A percentile compares a stretch with the other conserved stretches of the same genome.
These are phyloP conservation scores for Nemophila menziesii DNA, from an alignment of 257 asterid species.

Conservation along the genomic window DNA sequence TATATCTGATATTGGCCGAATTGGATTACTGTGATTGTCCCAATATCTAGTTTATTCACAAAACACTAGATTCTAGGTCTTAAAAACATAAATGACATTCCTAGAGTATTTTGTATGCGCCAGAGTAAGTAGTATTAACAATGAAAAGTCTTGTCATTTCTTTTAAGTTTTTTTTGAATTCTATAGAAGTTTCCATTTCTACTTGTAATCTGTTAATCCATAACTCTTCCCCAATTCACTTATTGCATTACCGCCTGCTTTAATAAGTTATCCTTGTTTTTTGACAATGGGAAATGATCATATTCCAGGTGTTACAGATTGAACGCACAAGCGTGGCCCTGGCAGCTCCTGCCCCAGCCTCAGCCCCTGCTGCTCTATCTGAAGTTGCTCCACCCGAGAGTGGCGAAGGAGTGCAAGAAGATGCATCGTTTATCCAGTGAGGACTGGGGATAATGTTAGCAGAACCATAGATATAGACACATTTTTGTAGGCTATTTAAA, in stretches of 20 bases:
- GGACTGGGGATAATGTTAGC: too few species aligned
- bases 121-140: too few species aligned
- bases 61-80: too few species aligned
- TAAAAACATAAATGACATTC: too few species aligned
- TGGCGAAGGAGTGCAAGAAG: constrained; percentile 1
- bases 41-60: too few species aligned
- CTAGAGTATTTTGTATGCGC: too few species aligned
- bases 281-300: not conserved
- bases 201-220: not conserved
- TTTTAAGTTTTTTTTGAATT: too few species aligned
- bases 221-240: too few species aligned
- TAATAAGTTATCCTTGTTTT: not conserved
- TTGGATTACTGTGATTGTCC: too few species aligned
- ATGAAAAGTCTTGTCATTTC: not conserved
- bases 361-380: not conserved
- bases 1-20: too few species aligned
- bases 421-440: not conserved
- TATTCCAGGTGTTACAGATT: not conserved
- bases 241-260: not conserved
- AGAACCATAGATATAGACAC: too few species aligned
- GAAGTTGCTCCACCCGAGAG: not conserved
- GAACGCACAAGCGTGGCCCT: not conserved
- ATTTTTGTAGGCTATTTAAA: too few species aligned
- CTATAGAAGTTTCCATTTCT: not conserved
- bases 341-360: constrained; percentile 1